These are phyloP conservation scores for Pseudocohnilembus persalinus DNA, from an alignment of 169 alveolate species.

Conservation along the genomic window DNA sequence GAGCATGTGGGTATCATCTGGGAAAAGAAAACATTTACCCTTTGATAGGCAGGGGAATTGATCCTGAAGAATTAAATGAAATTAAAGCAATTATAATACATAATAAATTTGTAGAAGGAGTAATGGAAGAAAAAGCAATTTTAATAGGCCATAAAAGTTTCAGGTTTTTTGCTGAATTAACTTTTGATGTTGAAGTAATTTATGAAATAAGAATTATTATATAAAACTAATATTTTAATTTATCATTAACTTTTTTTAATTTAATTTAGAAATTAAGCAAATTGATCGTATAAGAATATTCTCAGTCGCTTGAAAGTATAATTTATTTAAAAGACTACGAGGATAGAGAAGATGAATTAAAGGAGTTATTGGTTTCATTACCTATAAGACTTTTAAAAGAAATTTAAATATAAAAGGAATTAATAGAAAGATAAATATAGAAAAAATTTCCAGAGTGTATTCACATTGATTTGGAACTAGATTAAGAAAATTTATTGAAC, in stretches of 20 bases:
- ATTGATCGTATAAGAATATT: neutral
- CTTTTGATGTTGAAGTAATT: neutral
- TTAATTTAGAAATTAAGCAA: neutral
- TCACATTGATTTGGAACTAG: neutral
- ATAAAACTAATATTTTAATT: no score
- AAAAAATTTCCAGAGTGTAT: neutral
- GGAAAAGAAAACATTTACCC: neutral
- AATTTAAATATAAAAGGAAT: neutral
- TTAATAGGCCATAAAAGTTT: neutral
- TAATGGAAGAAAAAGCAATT: neutral
- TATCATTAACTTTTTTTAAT: neutral
- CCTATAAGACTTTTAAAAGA: neutral
- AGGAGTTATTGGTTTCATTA: neutral
- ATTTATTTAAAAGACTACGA: neutral
- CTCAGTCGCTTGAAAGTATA: neutral
- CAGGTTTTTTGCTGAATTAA: neutral
- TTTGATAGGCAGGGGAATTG: neutral
- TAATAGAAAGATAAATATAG: neutral
- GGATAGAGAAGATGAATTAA: neutral
- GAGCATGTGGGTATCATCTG: neutral
- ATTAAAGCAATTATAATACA: neutral
- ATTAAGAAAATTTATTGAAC: neutral
- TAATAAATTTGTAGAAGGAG: neutral
- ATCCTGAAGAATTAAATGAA: neutral
- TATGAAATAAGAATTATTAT: no score